Evolutionary conservation across 2,329 filamentous ascomycete species (phyloP).

Genomic region (Fusarium vanettenii): DNA sequence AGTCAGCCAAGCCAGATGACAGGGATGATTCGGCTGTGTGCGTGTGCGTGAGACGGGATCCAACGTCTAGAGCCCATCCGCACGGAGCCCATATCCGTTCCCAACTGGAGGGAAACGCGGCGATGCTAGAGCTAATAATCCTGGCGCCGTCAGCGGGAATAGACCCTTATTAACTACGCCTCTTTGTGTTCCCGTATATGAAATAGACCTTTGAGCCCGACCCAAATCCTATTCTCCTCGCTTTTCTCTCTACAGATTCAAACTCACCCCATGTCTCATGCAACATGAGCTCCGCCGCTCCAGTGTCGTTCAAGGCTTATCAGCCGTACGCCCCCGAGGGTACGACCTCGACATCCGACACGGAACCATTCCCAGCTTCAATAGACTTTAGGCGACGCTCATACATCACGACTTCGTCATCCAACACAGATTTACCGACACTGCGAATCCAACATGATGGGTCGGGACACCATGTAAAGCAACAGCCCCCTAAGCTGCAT

Average conservation of each 20-base stretch:
- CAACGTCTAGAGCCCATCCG: neutral
- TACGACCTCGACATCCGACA: neutral
- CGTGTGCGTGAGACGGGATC: neutral
- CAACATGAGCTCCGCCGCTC: conserved; percentile 7
- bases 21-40: neutral
- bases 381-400: conserved; percentile 5
- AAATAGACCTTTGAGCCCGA: neutral
- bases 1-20: neutral
- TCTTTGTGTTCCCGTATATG: neutral
- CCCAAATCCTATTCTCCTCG: neutral
- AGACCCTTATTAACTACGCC: neutral
- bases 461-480: neutral
- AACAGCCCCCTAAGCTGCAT: neutral
- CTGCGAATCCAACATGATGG: neutral
- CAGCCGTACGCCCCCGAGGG: neutral
- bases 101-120: neutral
- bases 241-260: neutral
- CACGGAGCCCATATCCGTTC: neutral
- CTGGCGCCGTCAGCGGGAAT: neutral
- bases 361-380: neutral
- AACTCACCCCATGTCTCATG: neutral
- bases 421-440: neutral
- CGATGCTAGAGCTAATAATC: neutral
- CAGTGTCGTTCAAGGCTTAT: neutral
- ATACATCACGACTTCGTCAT: conserved; percentile 2